Conservation (phyloP, 805 yeast genomes). For the Saturnispora sekii region DNA sequence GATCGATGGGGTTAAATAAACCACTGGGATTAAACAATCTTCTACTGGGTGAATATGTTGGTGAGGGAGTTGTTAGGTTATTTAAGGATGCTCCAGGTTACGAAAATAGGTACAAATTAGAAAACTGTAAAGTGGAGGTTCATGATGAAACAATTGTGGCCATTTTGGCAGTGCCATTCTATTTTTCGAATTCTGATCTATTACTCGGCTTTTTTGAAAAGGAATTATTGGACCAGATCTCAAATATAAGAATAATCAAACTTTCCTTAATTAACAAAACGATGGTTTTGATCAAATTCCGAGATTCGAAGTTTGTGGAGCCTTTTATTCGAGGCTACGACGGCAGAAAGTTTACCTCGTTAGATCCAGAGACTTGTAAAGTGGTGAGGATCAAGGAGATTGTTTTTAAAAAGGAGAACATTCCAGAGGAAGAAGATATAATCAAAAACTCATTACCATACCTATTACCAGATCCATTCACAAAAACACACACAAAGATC, state of each 20-base stretch:
- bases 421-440: conserved; percentile 16
- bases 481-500: conserved; percentile 19
- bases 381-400: conserved; percentile 61
- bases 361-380: conserved; percentile 85
- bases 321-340: conserved; percentile 56
- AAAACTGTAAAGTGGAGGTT: conserved; percentile 10
- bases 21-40: conserved; percentile 27
- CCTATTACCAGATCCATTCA: conserved; percentile 64
- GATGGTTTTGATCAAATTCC: conserved; percentile 70
- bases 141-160: conserved; percentile 65
- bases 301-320: conserved; percentile 44
- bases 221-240: conserved; percentile 38
- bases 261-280: conserved; percentile 60
- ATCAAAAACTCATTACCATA: conserved; percentile 44
- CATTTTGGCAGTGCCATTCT: conserved; percentile 78
- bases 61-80: conserved; percentile 64
- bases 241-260: conserved; percentile 66
- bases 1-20: background rate
- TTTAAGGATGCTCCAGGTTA: conserved; percentile 42
- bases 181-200: conserved; percentile 76
- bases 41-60: conserved; percentile 53
- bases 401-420: conserved; percentile 27
- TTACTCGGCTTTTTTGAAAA: conserved; percentile 68
- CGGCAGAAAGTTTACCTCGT: conserved; percentile 68
- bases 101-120: conserved; percentile 13